Evolutionary conservation across 345 rosid genomes (phyloP).

Genomic region (Eucalyptus grandis): DNA sequence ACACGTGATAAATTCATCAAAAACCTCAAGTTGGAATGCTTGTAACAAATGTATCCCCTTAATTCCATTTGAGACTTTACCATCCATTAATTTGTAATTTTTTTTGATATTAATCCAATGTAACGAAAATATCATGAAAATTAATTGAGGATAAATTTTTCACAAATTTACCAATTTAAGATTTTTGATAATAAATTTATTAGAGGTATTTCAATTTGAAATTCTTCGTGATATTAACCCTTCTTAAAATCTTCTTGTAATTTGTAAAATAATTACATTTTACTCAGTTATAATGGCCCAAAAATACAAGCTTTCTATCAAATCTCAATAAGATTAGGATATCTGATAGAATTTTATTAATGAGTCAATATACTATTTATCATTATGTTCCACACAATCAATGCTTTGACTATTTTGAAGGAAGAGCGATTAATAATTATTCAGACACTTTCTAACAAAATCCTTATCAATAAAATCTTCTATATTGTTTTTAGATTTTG

Average conservation of each 20-base stretch:
- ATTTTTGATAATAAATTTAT: no score
- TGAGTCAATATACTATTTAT: neutral
- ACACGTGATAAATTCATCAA: no score
- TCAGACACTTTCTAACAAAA: neutral
- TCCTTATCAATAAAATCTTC: neutral
- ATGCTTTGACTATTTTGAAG: neutral
- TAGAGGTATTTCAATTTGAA: no score
- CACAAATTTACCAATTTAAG: no score
- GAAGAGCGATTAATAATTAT: neutral
- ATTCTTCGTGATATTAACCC: no score
- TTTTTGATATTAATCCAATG: no score
- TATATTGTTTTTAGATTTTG: neutral
- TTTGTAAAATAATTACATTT: neutral
- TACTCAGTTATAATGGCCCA: neutral
- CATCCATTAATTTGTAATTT: no score
- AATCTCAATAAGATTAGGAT: neutral
- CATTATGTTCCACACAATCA: fast-evolving
- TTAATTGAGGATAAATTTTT: no score
- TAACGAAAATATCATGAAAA: no score
- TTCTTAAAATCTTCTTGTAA: neutral
- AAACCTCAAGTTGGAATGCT: no score
- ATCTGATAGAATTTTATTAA: neutral
- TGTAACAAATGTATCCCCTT: no score
- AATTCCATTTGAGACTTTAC: no score
- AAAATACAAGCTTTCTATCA: fast-evolving